Percentiles rank a stretch among this genome's conserved stretches.
Conservation (phyloP, 345 rosid genomes). For the Eucalyptus cloeziana region DNA sequence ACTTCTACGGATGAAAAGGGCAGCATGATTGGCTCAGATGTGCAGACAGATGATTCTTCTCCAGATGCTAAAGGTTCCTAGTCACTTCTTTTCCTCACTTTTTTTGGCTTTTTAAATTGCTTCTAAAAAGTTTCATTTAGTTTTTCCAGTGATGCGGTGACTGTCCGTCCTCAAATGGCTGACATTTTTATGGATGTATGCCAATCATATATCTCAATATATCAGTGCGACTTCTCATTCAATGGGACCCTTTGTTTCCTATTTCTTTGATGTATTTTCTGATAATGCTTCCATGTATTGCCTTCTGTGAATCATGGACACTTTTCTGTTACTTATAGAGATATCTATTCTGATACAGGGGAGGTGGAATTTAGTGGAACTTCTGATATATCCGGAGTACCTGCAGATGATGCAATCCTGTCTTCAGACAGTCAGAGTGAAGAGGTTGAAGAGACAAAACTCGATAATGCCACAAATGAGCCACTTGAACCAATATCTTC, state of each 20-base stretch:
- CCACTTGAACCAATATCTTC: constrained; percentile 24
- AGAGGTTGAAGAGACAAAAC: constrained; percentile 6
- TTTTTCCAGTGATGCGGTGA: background rate
- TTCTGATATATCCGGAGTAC: constrained; percentile 7
- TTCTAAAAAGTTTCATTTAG: background rate
- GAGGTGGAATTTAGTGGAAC: constrained; percentile 20
- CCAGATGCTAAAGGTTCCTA: constrained; percentile 11
- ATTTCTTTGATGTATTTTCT: background rate
- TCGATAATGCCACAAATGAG: background rate
- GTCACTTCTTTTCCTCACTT: background rate
- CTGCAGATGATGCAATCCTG: constrained; percentile 8
- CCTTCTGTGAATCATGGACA: background rate
- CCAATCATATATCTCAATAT: background rate
- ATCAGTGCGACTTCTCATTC: background rate
- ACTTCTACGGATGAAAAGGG: constrained; percentile 23
- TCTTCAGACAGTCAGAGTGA: constrained; percentile 26
- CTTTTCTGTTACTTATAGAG: background rate
- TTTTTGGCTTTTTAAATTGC: background rate
- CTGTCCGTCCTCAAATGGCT: background rate
- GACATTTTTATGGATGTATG: background rate
- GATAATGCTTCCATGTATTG: background rate
- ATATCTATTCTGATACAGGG: background rate
- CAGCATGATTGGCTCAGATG: constrained; percentile 17
- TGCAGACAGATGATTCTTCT: constrained; percentile 11
- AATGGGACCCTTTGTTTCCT: background rate